Base-by-base conservation (phyloP, 2,329 filamentous ascomycete species). In the Lachnellula arida region DNA sequence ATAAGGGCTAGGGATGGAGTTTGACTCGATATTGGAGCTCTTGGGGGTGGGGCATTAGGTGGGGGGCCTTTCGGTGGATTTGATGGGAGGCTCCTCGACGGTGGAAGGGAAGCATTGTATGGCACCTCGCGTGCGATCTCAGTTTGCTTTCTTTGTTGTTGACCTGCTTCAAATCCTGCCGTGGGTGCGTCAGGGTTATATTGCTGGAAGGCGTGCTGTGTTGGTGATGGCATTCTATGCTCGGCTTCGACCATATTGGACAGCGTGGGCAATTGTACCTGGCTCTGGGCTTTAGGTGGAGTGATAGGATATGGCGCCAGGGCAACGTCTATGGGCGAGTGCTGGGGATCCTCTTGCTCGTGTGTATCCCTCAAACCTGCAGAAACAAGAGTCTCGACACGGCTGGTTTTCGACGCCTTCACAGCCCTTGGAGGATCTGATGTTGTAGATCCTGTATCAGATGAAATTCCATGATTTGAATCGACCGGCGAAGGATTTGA, bases 301-400 rank as follows among this genome's bases (percentile, higher is more conserved):
- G 84, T 86, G 48, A 85, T 83, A 2, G 84, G 83, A 68, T 86
- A 86, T 0, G 82, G 83, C 15, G 83, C 82, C 65, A 86, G 71
- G 12, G 76, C 70, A 54, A 84, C 73, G 49, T 85, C 78, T 46
- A 85, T 75, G n/a, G 84, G 82, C 3, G 83, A 86, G 50, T 77
- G 75, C 59, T 58, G 58, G n/a, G 61, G 53, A 25, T 64, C 64
- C 42, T 65, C 57, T 39, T 60, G 37, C 19, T 61, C 56, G 8
- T 59, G 51, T 39, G 60, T 53, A 11, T 63, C 64, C 53, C 62
- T 59, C 49, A 67, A 44, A n/a, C 65, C 63, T 35, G 62, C 63
- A 55, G 67, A 67, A 25, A 67, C 63, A 7, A 66, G 51, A 12
- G 63, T 60, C 32, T 55, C 66, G 5, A 65, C 60, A 51, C 59